phyloP scores from a whole-genome alignment of 345 rosid species.

The Nasturtium officinale region DNA sequence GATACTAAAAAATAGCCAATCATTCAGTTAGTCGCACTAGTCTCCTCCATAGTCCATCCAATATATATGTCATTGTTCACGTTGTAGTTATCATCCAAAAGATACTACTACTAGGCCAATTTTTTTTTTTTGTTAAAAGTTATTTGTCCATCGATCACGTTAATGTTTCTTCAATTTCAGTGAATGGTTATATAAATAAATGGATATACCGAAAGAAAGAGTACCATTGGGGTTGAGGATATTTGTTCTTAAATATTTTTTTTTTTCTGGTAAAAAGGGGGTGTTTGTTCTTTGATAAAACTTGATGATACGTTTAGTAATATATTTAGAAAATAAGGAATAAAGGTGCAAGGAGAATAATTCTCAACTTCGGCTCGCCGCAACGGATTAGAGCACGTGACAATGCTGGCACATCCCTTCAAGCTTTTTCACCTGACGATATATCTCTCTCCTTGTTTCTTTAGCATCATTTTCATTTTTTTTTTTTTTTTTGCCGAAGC shows the following conservation, averaged over 20 bases:
- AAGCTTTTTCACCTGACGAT: not conserved
- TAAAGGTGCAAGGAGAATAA: conserved; percentile 19
- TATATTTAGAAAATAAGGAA: conserved; percentile 2
- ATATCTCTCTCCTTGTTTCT: not conserved
- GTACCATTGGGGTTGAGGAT: too few relatives aligned
- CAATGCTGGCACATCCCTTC: not conserved
- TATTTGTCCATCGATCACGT: not conserved
- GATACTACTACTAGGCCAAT: not conserved
- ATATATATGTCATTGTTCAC: conserved; percentile 1
- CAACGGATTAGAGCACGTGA: conserved; percentile 12
- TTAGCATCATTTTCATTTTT: not conserved
- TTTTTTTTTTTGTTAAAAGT: too few relatives aligned
- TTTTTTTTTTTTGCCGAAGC: too few relatives aligned
- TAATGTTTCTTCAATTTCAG: not conserved
- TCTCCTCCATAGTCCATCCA: not conserved
- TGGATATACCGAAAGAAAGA: not conserved
- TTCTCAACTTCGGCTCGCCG: conserved; percentile 23
- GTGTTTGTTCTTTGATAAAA: too few relatives aligned
- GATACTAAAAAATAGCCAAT: not conserved
- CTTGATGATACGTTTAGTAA: not conserved
- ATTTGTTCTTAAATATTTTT: too few relatives aligned
- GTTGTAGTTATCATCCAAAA: conserved; percentile 8
- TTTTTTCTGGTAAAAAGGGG: too few relatives aligned
- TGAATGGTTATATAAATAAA: not conserved
- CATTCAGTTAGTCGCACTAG: not conserved